These are phyloP conservation scores for Meredithiella fracta DNA, from an alignment of 2,329 filamentous ascomycete genomes.

Conservation along the genomic window DNA sequence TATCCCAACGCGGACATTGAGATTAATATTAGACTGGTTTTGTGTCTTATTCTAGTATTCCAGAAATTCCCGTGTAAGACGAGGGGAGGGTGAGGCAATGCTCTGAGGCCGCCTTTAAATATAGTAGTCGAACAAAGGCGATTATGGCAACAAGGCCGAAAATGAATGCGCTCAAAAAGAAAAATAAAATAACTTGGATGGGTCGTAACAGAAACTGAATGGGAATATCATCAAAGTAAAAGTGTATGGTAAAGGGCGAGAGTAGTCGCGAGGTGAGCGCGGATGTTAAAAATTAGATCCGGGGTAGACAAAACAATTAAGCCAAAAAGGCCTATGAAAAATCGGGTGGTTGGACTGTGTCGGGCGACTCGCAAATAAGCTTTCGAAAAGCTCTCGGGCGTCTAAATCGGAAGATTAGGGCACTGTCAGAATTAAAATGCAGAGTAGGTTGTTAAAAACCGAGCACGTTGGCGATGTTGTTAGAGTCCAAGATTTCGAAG, in stretches of 20 bases:
- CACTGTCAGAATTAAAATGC: neutral
- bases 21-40: neutral
- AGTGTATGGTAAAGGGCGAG: neutral
- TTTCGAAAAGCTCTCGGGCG: neutral
- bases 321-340: constrained; percentile 3
- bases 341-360: constrained; percentile 6
- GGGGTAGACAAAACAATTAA: neutral
- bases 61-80: neutral
- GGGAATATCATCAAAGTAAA: neutral
- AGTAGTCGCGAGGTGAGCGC: neutral
- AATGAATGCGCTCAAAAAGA: neutral
- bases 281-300: neutral
- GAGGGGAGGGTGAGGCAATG: neutral
- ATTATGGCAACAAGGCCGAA: neutral
- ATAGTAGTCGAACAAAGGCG: neutral
- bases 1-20: constrained; percentile 30
- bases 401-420: neutral
- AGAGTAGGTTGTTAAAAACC: too few relatives aligned
- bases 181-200: constrained; percentile 1
- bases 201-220: constrained; percentile 1
- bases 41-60: too few relatives aligned
- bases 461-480: too few relatives aligned
- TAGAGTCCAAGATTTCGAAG: neutral
- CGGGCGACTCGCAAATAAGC: constrained; percentile 3
- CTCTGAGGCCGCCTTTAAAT: neutral